Conservation (phyloP, 257 asterid genomes). For the Solanum clarkiae region DNA sequence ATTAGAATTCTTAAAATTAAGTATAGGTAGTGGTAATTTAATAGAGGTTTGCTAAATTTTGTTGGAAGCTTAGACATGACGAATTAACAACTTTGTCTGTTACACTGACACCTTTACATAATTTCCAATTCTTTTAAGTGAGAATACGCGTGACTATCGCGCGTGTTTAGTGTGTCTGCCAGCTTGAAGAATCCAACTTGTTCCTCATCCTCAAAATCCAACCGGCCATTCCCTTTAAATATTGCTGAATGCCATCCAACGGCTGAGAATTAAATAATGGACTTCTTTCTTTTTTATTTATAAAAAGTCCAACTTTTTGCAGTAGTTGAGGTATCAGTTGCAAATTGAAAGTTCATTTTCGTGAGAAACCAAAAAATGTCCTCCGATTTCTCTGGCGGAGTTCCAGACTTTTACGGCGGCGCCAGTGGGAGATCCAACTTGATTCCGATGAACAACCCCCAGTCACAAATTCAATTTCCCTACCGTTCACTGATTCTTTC, state of each 20-base stretch:
- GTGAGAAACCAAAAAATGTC: slow-evolving; percentile 18
- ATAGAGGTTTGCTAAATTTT: background rate
- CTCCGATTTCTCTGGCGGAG: slow-evolving; percentile 41
- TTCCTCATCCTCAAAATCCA: background rate
- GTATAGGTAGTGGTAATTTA: background rate
- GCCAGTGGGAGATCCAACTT: slow-evolving; percentile 24
- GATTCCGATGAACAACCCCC: slow-evolving; percentile 19
- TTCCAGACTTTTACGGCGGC: slow-evolving; percentile 30
- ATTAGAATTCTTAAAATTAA: background rate
- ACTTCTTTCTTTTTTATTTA: background rate
- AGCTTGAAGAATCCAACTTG: background rate
- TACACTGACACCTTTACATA: background rate
- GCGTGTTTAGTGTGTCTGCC: background rate
- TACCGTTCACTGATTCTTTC: slow-evolving; percentile 36
- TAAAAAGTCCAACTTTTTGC: background rate
- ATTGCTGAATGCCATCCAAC: background rate
- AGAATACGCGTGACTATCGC: background rate
- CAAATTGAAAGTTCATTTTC: background rate
- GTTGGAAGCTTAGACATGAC: background rate
- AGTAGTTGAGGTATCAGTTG: background rate
- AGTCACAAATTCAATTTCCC: slow-evolving; percentile 13
- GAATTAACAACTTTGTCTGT: background rate
- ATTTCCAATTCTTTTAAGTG: background rate
- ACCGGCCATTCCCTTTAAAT: background rate
- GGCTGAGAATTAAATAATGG: background rate